These are phyloP conservation scores for Colletotrichum aenigma DNA, from an alignment of 2,329 filamentous ascomycete genomes.

Conservation along the genomic window DNA sequence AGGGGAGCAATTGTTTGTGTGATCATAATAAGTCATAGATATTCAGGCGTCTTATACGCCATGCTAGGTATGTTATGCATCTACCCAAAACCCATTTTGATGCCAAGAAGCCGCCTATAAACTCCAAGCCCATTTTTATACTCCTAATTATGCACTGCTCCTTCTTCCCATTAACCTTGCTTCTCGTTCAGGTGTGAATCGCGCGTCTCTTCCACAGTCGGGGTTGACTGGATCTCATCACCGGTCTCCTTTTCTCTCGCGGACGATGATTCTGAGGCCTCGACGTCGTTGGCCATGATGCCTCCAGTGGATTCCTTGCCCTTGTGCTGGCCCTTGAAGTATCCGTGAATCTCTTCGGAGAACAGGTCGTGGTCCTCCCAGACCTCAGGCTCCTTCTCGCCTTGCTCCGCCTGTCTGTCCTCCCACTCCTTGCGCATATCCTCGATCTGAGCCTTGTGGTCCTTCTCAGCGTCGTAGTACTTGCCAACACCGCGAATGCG, in stretches of 20 bases:
- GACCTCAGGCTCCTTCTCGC: conserved; percentile 53
- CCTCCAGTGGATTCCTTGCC: conserved; percentile 7
- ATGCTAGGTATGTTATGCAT: not conserved
- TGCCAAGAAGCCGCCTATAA: not conserved
- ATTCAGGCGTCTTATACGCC: not conserved
- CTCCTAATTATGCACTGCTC: not conserved
- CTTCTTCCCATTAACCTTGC: not conserved
- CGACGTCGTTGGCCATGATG: not conserved
- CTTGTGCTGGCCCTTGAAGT: conserved; percentile 45
- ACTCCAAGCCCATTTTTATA: conserved; percentile 10
- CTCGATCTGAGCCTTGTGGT: conserved; percentile 83
- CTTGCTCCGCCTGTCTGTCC: conserved; percentile 48
- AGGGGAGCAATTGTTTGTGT: not conserved
- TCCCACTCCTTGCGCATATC: conserved; percentile 77
- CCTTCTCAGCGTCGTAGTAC: conserved; percentile 80
- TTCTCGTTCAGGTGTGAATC: conserved; percentile 9
- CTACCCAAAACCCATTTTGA: not conserved
- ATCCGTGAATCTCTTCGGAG: conserved; percentile 57
- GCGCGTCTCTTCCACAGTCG: not conserved
- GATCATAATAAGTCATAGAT: not conserved
- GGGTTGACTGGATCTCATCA: conserved; percentile 5
- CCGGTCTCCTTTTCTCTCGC: conserved; percentile 9
- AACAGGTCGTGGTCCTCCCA: conserved; percentile 55
- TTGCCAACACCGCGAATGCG: conserved; percentile 78
- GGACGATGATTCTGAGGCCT: conserved; percentile 1